These are phyloP conservation scores for Hygrophoropsis aurantiaca DNA, from an alignment of 768 basidiomycete genomes.

Conservation along the genomic window DNA sequence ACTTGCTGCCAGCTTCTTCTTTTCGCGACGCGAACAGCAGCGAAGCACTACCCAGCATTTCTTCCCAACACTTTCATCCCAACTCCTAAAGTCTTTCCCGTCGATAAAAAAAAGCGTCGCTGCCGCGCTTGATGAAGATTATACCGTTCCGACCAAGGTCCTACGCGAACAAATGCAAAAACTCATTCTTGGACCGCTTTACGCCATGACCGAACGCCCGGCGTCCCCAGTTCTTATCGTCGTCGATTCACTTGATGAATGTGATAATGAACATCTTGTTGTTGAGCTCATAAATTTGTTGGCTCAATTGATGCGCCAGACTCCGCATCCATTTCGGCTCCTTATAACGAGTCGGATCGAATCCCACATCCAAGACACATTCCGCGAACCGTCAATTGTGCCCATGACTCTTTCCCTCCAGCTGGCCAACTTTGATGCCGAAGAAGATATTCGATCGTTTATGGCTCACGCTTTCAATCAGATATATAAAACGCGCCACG, in stretches of 20 bases:
- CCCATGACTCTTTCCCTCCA: conserved; percentile 9
- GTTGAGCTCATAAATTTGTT: conserved; percentile 23
- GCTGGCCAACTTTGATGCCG: conserved; percentile 19
- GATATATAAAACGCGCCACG: conserved; percentile 12
- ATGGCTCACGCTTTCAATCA: no score
- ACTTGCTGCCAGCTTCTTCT: no score
- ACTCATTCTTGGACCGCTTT: no score
- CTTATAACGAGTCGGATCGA: conserved; percentile 23
- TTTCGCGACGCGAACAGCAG: no score
- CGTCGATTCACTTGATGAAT: no score
- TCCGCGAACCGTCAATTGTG: conserved; percentile 12
- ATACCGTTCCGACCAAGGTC: conserved; percentile 20
- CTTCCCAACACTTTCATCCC: conserved; percentile 31
- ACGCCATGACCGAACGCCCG: no score
- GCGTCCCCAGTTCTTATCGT: no score
- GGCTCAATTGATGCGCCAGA: conserved; percentile 10
- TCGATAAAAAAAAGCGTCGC: conserved; percentile 14
- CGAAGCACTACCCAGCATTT: conserved; percentile 22
- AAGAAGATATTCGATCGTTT: no score
- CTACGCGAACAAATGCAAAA: no score
- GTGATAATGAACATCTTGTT: conserved; percentile 24
- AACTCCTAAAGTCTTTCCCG: no score
- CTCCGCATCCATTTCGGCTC: conserved; percentile 18
- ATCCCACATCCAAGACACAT: conserved; percentile 15
- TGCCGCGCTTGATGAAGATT: conserved; percentile 16